phyloP scores from a whole-genome alignment of 2,329 filamentous ascomycete genomes.

The Nemania sp. region DNA sequence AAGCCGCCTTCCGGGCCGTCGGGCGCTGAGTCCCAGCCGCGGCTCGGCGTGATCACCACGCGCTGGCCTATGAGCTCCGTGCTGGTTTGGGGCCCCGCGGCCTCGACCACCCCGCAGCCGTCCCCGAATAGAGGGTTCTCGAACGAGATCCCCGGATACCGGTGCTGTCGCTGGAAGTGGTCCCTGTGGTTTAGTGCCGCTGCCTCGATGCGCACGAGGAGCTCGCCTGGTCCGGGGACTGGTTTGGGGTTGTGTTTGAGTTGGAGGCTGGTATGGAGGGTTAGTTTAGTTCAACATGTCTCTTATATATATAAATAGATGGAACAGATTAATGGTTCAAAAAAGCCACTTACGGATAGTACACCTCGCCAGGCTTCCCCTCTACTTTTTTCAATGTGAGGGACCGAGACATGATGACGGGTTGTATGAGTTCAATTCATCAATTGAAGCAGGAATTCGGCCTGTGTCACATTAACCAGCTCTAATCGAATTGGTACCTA shows the following conservation, averaged over 20 bases:
- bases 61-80: conserved; percentile 55
- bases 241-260: conserved; percentile 66
- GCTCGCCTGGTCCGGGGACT: conserved; percentile 64
- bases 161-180: conserved; percentile 87
- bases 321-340: background rate
- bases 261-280: conserved; percentile 50
- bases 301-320: background rate
- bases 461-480: background rate
- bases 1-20: conserved; percentile 74
- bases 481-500: background rate
- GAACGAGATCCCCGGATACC: conserved; percentile 87
- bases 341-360: conserved; percentile 65
- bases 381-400: conserved; percentile 71
- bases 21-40: conserved; percentile 73
- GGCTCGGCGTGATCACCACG: conserved; percentile 77
- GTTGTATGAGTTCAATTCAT: background rate
- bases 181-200: conserved; percentile 93
- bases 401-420: conserved; percentile 52
- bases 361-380: conserved; percentile 85
- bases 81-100: conserved; percentile 54
- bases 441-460: too few relatives aligned
- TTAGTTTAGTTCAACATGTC: too few relatives aligned
- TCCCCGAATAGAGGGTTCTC: conserved; percentile 79
- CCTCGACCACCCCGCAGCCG: conserved; percentile 74
- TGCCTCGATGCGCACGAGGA: conserved; percentile 76